Evolutionary conservation across 257 asterid genomes (phyloP), one percentile per base, ranked within the genome.

Genomic region (Penstemon newberryi): DNA sequence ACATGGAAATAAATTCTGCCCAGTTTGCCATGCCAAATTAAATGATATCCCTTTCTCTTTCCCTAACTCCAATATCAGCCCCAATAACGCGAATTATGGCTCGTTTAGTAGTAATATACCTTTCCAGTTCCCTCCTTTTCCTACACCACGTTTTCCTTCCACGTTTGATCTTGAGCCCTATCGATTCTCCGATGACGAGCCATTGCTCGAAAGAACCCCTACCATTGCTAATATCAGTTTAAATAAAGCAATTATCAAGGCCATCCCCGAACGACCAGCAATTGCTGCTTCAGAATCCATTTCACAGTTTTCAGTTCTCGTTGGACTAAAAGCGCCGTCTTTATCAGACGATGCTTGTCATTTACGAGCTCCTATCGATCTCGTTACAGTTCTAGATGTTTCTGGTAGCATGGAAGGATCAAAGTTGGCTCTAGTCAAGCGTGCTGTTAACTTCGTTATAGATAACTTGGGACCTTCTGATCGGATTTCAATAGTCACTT

Each of bases 311-410:
- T 3, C 78, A 0, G 80, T 80, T 58, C 82, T 80, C 0, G 74
- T 80, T 4, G 68, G 73, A 5, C 39, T 80, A 19, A 74, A 33
- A 38, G 80, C 78, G 9, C 85, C 80, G 2, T 18, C 82, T 2
- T 52, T 81, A 6, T 59, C 73, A 1, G 68, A 56, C 3, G 53
- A 56, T 9, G 63, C 71, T 6, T 11, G 60, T n/a, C 33, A 8
- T 55, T 5, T 56, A 8, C 81, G 82, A 0, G 84, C 80, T 8
- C 67, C 86, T 10, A 12, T 76, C n/a, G 80, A 79, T 72, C 80
- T 82, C 3, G 86, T 79, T 0, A 66, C 72, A 0, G 85, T 81
- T 15, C 75, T 81, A 0, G 85, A 81, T 47, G 77, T 76, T n/a
- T 78, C 80, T 7, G 61, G 77, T 9, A 82, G 84, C 72, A 82